phyloP scores from a whole-genome alignment of 2,329 filamentous ascomycete species.

The Phyllosticta citrichinensis region DNA sequence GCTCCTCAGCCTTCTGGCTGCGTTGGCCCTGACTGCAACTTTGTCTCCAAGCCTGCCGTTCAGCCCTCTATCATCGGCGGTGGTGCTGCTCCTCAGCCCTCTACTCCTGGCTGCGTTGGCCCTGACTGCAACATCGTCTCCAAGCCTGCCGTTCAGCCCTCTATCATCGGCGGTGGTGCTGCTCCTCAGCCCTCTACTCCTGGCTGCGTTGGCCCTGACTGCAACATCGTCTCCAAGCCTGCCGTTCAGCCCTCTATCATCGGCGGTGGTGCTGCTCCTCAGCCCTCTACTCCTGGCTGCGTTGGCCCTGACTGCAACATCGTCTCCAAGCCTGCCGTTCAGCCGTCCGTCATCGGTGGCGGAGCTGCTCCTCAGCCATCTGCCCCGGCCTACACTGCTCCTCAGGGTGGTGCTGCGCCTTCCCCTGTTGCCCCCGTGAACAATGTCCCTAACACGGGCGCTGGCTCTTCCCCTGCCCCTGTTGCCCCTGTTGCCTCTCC shows the following conservation, averaged over 20 bases:
- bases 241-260: background rate
- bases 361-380: background rate
- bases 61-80: too few relatives aligned
- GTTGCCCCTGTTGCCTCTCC: background rate
- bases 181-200: too few relatives aligned
- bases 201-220: background rate
- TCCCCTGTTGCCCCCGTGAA: background rate
- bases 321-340: background rate
- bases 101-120: too few relatives aligned
- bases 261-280: background rate
- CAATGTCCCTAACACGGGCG: background rate
- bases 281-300: background rate
- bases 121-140: too few relatives aligned
- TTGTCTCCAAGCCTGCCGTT: too few relatives aligned
- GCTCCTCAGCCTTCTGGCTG: background rate
- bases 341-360: background rate
- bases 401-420: background rate
- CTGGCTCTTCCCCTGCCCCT: too few relatives aligned
- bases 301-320: background rate
- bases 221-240: background rate
- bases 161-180: too few relatives aligned
- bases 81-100: too few relatives aligned
- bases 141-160: too few relatives aligned
- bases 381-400: background rate
- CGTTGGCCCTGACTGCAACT: too few relatives aligned